Evolutionary conservation across 768 basidiomycete genomes (phyloP).

Genomic region (Suillus weaverae): DNA sequence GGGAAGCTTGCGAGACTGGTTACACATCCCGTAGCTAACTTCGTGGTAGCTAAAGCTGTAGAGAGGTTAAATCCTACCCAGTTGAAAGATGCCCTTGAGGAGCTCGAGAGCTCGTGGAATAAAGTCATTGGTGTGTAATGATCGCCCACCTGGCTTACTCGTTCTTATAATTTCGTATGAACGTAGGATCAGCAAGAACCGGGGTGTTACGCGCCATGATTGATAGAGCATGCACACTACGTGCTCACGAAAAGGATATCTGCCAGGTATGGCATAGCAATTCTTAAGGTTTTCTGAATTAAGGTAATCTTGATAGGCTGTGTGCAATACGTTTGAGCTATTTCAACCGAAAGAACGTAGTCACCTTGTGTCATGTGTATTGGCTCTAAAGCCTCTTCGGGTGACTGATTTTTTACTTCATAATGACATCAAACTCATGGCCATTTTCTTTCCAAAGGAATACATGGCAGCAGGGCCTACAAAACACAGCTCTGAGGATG

Average conservation of each 20-base stretch:
- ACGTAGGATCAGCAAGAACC: conserved; percentile 64
- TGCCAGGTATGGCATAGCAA: conserved; percentile 50
- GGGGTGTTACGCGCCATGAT: conserved; percentile 78
- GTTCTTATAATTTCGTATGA: not conserved
- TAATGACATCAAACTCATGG: conserved; percentile 21
- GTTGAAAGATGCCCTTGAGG: conserved; percentile 54
- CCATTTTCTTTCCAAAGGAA: conserved; percentile 18
- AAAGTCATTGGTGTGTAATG: conserved; percentile 68
- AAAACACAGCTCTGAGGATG: conserved; percentile 14
- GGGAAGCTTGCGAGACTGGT: conserved; percentile 73
- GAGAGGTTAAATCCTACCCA: conserved; percentile 58
- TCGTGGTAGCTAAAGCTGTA: conserved; percentile 81
- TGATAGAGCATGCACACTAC: conserved; percentile 59
- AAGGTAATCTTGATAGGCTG: conserved; percentile 44
- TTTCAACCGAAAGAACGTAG: conserved; percentile 46
- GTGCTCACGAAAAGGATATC: conserved; percentile 47
- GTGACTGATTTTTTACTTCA: conserved; percentile 23
- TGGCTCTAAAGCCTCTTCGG: conserved; percentile 51
- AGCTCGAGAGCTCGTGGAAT: conserved; percentile 56
- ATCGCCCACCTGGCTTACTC: not conserved
- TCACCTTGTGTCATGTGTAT: conserved; percentile 65
- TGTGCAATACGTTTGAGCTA: conserved; percentile 61
- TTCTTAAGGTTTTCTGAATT: conserved; percentile 3
- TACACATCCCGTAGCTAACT: conserved; percentile 91
- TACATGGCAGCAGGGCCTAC: conserved; percentile 14